Evolutionary conservation across 2,329 filamentous ascomycete species (phyloP).

Genomic region (Verticillium zaregamsianum): DNA sequence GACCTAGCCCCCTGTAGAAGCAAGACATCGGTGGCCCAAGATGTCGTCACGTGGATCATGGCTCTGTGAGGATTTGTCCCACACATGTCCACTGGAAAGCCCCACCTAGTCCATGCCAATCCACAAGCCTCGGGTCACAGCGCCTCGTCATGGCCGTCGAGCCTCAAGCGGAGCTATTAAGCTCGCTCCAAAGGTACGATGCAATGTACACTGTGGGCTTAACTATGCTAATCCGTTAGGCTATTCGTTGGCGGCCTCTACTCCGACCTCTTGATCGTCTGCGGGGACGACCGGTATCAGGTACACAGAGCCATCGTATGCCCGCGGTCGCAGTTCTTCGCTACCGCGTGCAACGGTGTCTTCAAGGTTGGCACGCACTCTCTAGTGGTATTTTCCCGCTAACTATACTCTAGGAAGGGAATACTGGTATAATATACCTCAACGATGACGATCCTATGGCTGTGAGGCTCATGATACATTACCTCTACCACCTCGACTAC

Average conservation of each 20-base stretch:
- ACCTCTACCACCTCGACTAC: constrained; percentile 3
- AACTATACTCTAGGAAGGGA: background rate
- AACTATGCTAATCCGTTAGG: background rate
- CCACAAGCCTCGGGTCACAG: background rate
- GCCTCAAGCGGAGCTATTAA: background rate
- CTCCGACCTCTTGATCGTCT: constrained; percentile 8
- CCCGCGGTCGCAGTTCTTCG: constrained; percentile 6
- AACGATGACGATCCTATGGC: background rate
- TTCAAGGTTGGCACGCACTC: background rate
- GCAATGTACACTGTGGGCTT: background rate
- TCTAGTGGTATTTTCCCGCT: background rate
- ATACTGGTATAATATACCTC: background rate
- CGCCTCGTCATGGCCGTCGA: background rate
- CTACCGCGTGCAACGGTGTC: background rate
- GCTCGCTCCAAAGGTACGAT: background rate
- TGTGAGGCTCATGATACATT: background rate
- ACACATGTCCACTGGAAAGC: background rate
- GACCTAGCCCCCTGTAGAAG: too few relatives aligned
- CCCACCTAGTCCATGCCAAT: background rate
- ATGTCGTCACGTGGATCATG: too few relatives aligned
- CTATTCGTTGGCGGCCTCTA: constrained; percentile 1
- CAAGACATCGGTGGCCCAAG: too few relatives aligned
- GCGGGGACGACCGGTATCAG: constrained; percentile 11
- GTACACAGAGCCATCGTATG: constrained; percentile 13
- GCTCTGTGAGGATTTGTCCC: too few relatives aligned